Conservation (phyloP, 345 rosid genomes). For the Geranium rotundifolium region DNA sequence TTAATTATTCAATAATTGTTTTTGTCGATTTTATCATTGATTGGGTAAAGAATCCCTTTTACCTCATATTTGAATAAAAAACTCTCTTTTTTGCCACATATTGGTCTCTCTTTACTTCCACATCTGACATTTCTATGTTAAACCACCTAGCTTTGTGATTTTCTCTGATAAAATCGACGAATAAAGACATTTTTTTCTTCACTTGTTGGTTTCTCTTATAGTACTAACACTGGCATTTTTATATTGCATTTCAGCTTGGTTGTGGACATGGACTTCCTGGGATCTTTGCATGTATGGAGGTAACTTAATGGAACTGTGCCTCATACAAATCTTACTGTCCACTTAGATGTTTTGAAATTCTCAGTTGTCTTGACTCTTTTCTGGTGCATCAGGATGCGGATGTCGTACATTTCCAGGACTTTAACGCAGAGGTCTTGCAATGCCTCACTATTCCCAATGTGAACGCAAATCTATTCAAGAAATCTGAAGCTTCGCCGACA, state of each 20-base stretch:
- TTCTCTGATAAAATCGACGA: not conserved
- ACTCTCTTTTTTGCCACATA: too few species aligned
- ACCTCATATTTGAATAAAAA: too few species aligned
- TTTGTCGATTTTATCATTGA: too few species aligned
- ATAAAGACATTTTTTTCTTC: too few species aligned
- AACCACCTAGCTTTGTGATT: not conserved
- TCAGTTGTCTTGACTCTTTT: conserved; percentile 7
- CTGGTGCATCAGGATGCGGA: conserved; percentile 46
- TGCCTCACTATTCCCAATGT: conserved; percentile 78
- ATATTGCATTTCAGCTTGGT: conserved; percentile 59
- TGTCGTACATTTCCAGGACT: conserved; percentile 74
- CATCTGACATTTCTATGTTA: too few species aligned
- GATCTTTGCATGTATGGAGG: conserved; percentile 73
- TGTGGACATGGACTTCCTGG: conserved; percentile 95
- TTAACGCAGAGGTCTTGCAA: conserved; percentile 74
- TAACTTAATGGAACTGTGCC: conserved; percentile 14
- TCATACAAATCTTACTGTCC: not conserved
- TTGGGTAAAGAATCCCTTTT: too few species aligned
- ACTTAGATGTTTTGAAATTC: conserved; percentile 4
- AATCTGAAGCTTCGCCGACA: conserved; percentile 8
- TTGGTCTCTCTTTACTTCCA: too few species aligned
- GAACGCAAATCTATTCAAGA: conserved; percentile 35
- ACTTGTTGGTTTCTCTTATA: not conserved
- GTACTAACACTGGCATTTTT: not conserved
- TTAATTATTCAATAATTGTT: too few species aligned